Evolutionary conservation across 495 filamentous ascomycete genomes (phyloP).

Genomic region (Haplographium delicatum): DNA sequence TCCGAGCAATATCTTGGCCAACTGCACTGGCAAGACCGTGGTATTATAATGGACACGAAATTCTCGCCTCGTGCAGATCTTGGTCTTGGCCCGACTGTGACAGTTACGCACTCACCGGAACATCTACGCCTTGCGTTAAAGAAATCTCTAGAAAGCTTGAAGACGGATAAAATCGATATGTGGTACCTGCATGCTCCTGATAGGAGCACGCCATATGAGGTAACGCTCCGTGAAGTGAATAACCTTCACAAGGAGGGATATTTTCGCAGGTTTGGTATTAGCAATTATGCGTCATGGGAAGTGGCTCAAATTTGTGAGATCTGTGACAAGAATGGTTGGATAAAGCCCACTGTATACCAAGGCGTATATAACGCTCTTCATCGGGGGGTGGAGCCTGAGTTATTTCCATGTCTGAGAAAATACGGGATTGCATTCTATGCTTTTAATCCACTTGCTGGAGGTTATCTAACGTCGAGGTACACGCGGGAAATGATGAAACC

Average conservation of each 20-base stretch:
- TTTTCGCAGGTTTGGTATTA: constrained; percentile 41
- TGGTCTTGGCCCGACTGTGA: too few relatives aligned
- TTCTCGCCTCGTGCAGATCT: too few relatives aligned
- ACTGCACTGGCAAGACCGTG: too few relatives aligned
- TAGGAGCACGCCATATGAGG: constrained; percentile 40
- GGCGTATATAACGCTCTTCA: constrained; percentile 61
- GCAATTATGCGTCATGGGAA: constrained; percentile 46
- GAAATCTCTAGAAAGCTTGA: constrained; percentile 22
- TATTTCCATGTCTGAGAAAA: constrained; percentile 46
- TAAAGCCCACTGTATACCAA: constrained; percentile 57
- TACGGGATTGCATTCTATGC: constrained; percentile 46
- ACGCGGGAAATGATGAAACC: background rate
- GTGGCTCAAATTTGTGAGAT: constrained; percentile 46
- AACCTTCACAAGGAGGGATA: constrained; percentile 41
- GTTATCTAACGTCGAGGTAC: constrained; percentile 40
- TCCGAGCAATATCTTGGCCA: too few relatives aligned
- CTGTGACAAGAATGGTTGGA: constrained; percentile 45
- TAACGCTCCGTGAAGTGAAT: constrained; percentile 42
- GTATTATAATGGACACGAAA: too few relatives aligned
- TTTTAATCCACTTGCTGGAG: constrained; percentile 49
- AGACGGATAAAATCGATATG: constrained; percentile 35
- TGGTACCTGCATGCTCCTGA: constrained; percentile 49
- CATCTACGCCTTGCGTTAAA: constrained; percentile 32
- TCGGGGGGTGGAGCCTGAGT: constrained; percentile 43
- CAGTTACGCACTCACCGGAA: too few relatives aligned